Evolutionary conservation across 1,284 basidiomycete genomes (phyloP), one percentile per base, ranked within the genome.

Genomic region (Apiotrichum gamsii): DNA sequence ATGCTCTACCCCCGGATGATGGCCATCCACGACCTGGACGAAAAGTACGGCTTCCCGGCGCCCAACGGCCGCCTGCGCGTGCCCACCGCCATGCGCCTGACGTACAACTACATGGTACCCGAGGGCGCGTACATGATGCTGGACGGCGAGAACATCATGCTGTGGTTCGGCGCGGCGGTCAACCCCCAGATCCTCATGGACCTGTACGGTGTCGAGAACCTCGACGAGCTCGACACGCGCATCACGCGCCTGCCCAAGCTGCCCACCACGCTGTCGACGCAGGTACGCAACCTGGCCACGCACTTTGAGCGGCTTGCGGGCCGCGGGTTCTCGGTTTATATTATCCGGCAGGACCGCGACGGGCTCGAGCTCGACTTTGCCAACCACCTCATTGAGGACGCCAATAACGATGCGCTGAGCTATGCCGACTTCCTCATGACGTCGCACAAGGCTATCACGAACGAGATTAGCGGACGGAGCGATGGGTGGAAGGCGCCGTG

Each of bases 321-420:
- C 8, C 74, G 78, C 15, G 69, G 78, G 2, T 59, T 81, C 34
- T 87, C 85, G 45, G 79, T 96, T 51, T 74, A 83, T 30, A 78
- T 97, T 39, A 88, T 89, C 0, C 80, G 95, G 14, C 95, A 98
- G 69, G 90, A 96, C 65, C 76, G 90, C 64, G 95, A 99, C 67
- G 93, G 84, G 10, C 78, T 83, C 50, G 95, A 99, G 74, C 82
- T 98, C 44, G 95, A 98, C 68, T 93, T 94, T 61, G 90, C 87
- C 54, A 95, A 98, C 74, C 87, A 94, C 82, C 77, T 99, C 14
- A 82, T 96, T 13, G 95, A 99, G 74, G 95, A 98, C 73, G 82
- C 86, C 68, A 98, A 98, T 70, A 96, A 96, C 63, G 93, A 90
- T 37, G 86, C 86, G 0, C 82, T 95, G 81, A 83, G 84, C 1